Base-by-base conservation (phyloP, 2,329 filamentous ascomycete genomes). In the Fusarium sp. region DNA sequence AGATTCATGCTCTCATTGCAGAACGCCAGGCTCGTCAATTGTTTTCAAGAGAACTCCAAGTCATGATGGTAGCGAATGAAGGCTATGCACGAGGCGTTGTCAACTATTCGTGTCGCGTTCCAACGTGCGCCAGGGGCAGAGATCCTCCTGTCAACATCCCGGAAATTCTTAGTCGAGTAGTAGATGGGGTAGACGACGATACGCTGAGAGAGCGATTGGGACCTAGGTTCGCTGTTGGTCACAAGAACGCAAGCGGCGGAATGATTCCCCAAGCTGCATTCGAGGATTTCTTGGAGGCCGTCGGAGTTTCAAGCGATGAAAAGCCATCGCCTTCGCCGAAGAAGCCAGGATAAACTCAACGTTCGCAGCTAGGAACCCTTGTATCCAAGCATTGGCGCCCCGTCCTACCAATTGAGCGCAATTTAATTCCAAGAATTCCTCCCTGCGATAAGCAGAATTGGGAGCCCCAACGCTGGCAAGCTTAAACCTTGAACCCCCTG, bases 191-290 rank as follows among this genome's bases (percentile, higher is more conserved):
- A 24, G 80, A 81, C 17, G 82, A 83, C 39, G 77, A 80, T 38
- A 84, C 81, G 9, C 69, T 85, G 62, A 76, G 81, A 8, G 83
- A 87, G 61, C 81, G 90, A 20, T 77, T 92, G 17, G 91, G 91
- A 0, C 87, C 90, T 54, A 90, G 86, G 33, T 93, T 93, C 76
- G 91, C 90, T 1, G 85, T 88, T 59, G 91, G 91, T 0, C 91
- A 93, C 71, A 91, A 90, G 68, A 90, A 92, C 76, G 91, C 91
- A 1, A 91, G 89, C 54, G 91, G 91, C 3, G 91, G 91, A 0
- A 90, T 92, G 51, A 88, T 93, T 0, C 85, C 85, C 0, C 85
- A 81, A 17, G 85, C 84, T 4, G 90, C 91, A 66, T 93, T 93
- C 79, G 90, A 92, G 69, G 90, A 92, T 77, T 80, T 93, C 20